These are phyloP conservation scores for Daldinia eschscholtzii DNA, from an alignment of 2,329 filamentous ascomycete species.

Conservation along the genomic window DNA sequence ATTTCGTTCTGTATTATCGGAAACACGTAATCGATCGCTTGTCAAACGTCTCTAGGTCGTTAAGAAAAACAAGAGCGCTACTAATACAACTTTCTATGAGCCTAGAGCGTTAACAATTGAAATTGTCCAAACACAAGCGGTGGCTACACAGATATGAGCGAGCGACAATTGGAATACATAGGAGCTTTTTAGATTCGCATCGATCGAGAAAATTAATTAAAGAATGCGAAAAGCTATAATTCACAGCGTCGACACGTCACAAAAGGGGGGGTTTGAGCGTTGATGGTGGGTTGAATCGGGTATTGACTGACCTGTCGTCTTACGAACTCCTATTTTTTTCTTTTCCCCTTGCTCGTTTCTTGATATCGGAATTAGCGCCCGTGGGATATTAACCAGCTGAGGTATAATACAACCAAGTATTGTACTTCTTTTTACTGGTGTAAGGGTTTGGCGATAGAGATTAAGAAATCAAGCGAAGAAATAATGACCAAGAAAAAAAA, in stretches of 20 bases:
- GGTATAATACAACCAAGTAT: constrained; percentile 17
- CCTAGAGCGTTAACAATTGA: constrained; percentile 18
- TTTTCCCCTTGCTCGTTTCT: constrained; percentile 24
- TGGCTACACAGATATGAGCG: constrained; percentile 18
- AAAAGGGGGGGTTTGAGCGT: constrained; percentile 46
- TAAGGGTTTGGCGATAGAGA: constrained; percentile 7
- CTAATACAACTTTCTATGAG: constrained; percentile 37
- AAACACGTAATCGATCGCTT: constrained; percentile 26
- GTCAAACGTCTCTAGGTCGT: constrained; percentile 32
- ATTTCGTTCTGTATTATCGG: constrained; percentile 36
- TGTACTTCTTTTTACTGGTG: constrained; percentile 9
- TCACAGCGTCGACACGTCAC: constrained; percentile 50
- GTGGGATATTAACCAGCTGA: constrained; percentile 23
- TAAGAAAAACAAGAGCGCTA: constrained; percentile 31
- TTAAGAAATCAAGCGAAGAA: constrained; percentile 25
- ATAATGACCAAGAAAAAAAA: constrained; percentile 19
- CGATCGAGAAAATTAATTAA: constrained; percentile 40
- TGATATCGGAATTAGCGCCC: constrained; percentile 37
- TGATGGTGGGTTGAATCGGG: constrained; percentile 44
- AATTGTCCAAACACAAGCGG: constrained; percentile 29
- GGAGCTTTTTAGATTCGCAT: constrained; percentile 40
- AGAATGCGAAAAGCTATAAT: constrained; percentile 45
- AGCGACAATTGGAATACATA: constrained; percentile 32
- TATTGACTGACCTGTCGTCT: constrained; percentile 49
- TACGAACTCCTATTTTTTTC: constrained; percentile 41